Evolutionary conservation across 257 asterid genomes (phyloP).

Genomic region (Ocimum tenuiflorum): DNA sequence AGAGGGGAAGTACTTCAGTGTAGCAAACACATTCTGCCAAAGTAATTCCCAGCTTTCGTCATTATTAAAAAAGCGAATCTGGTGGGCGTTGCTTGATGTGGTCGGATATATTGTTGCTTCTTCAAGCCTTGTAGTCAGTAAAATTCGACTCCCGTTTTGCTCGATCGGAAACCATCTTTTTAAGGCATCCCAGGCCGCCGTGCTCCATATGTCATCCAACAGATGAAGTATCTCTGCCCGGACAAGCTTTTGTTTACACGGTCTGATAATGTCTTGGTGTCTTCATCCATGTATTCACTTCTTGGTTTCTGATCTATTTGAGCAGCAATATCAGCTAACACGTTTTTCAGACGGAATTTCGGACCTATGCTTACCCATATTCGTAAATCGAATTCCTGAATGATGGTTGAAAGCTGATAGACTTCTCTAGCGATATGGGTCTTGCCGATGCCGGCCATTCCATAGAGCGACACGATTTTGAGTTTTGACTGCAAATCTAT

Average conservation of each 20-base stretch:
- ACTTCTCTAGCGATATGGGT: neutral
- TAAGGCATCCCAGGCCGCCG: neutral
- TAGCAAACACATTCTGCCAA: neutral
- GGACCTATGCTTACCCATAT: neutral
- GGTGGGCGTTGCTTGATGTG: neutral
- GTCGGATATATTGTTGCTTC: neutral
- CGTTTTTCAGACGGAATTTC: neutral
- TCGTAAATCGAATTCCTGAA: neutral
- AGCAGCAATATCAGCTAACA: neutral
- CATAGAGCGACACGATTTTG: no score
- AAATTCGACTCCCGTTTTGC: neutral
- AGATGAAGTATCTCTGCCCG: neutral
- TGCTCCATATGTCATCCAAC: neutral
- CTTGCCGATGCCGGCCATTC: neutral
- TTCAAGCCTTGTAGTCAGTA: neutral
- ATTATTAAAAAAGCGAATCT: neutral
- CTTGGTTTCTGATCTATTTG: neutral
- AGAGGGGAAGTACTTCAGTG: no score
- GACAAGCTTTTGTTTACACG: neutral
- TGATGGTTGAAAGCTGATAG: neutral
- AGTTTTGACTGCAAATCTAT: no score
- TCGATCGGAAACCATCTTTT: neutral
- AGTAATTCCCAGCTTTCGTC: conserved; percentile 18
- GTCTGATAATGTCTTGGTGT: neutral
- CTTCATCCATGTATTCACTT: neutral